These are phyloP conservation scores for Aspergillus calidoustus DNA, from an alignment of 2,329 filamentous ascomycete genomes.

Conservation along the genomic window DNA sequence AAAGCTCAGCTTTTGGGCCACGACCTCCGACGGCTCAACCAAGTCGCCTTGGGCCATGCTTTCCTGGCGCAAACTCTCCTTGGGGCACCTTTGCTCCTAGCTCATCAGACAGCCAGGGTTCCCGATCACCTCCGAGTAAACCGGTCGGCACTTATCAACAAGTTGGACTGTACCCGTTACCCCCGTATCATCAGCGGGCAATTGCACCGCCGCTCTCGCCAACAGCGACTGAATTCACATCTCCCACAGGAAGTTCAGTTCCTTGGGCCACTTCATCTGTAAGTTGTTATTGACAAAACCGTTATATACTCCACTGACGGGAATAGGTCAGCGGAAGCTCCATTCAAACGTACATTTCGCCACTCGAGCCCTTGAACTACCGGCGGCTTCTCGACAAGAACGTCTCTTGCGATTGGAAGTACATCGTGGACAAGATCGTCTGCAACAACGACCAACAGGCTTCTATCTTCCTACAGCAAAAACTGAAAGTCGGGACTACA, in stretches of 20 bases:
- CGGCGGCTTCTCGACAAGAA: slow-evolving; percentile 92
- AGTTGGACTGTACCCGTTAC: slow-evolving; percentile 40
- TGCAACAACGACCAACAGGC: slow-evolving; percentile 99
- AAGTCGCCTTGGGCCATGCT: slow-evolving; percentile 38
- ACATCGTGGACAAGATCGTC: slow-evolving; percentile 99
- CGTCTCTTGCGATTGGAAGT: slow-evolving; percentile 98
- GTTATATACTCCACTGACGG: slow-evolving; percentile 25
- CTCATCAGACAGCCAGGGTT: slow-evolving; percentile 28
- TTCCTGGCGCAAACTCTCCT: slow-evolving; percentile 37
- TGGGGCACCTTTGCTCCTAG: slow-evolving; percentile 39
- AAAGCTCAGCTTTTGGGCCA: slow-evolving; percentile 29
- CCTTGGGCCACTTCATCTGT: slow-evolving; percentile 52
- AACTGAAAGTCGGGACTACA: slow-evolving; percentile 92
- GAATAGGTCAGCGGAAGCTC: slow-evolving; percentile 50
- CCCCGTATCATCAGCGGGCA: slow-evolving; percentile 59
- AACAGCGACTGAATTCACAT: slow-evolving; percentile 74
- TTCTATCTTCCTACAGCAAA: slow-evolving; percentile 98
- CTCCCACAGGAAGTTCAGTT: slow-evolving; percentile 36
- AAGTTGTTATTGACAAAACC: slow-evolving; percentile 43
- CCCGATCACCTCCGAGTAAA: slow-evolving; percentile 36
- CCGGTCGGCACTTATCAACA: slow-evolving; percentile 39
- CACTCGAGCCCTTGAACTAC: slow-evolving; percentile 93
- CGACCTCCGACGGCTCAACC: slow-evolving; percentile 39
- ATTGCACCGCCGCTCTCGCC: slow-evolving; percentile 71
- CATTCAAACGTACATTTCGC: slow-evolving; percentile 78